phyloP scores from a whole-genome alignment of 148 eudicot genomes.

The Silene latifolia region DNA sequence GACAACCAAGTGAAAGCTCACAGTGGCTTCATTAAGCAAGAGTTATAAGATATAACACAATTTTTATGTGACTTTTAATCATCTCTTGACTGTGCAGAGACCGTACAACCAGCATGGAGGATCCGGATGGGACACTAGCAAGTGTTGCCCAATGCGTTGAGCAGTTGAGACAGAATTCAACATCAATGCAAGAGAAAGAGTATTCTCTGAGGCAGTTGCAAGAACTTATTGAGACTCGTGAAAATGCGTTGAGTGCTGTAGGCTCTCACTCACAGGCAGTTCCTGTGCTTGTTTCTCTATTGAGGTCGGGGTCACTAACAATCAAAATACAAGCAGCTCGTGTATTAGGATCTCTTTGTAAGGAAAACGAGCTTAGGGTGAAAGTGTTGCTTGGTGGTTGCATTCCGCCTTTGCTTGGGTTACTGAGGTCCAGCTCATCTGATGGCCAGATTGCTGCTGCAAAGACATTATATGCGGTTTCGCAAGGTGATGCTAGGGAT shows the following conservation, averaged over 20 bases:
- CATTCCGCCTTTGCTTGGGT: slow-evolving; percentile 95
- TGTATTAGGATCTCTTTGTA: slow-evolving; percentile 87
- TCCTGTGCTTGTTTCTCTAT: slow-evolving; percentile 94
- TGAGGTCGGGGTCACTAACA: slow-evolving; percentile 78
- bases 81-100: slow-evolving; percentile 53
- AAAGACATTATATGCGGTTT: slow-evolving; percentile 90
- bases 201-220: slow-evolving; percentile 66
- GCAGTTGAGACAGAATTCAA: slow-evolving; percentile 85
- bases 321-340: slow-evolving; percentile 93
- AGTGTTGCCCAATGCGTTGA: slow-evolving; percentile 99
- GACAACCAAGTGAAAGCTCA: background rate
- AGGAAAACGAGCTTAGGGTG: slow-evolving; percentile 92
- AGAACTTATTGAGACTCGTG: slow-evolving; percentile 90
- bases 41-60: background rate
- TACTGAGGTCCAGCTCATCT: slow-evolving; percentile 80
- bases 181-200: slow-evolving; percentile 83
- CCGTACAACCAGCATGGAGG: slow-evolving; percentile 94
- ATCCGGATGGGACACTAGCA: slow-evolving; percentile 95
- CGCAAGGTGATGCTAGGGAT: slow-evolving; percentile 92
- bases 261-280: slow-evolving; percentile 99
- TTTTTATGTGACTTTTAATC: slow-evolving; percentile 10
- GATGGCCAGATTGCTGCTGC: slow-evolving; percentile 95
- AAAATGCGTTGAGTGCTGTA: slow-evolving; percentile 95
- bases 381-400: slow-evolving; percentile 97
- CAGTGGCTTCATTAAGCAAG: background rate